phyloP scores from a whole-genome alignment of 1,284 basidiomycete species.

The Ganoderma sp. region DNA sequence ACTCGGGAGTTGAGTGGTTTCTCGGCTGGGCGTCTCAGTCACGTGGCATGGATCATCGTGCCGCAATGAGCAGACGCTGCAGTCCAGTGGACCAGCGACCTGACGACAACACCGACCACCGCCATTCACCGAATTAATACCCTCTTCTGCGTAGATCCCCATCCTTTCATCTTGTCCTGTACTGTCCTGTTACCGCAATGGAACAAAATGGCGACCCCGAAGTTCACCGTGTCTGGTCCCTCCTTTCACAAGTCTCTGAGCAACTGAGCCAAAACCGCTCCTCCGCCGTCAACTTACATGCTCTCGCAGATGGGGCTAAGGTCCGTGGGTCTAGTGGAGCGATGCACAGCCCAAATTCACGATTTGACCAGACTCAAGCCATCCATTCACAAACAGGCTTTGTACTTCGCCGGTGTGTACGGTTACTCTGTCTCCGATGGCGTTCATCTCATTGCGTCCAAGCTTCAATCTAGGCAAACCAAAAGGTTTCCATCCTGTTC shows the following conservation, averaged over 20 bases:
- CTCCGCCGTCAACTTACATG: conserved; percentile 60
- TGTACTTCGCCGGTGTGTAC: conserved; percentile 78
- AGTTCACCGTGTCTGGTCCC: conserved; percentile 70
- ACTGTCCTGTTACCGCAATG: conserved; percentile 44
- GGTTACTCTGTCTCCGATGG: not conserved
- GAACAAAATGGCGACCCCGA: conserved; percentile 54
- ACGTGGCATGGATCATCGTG: not conserved
- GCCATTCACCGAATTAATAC: not conserved
- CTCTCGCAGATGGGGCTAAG: conserved; percentile 81
- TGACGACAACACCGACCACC: not conserved
- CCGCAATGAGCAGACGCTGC: not conserved
- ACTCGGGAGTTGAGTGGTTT: no score
- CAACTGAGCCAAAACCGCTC: conserved; percentile 84
- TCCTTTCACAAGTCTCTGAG: conserved; percentile 82
- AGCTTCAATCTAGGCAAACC: conserved; percentile 92
- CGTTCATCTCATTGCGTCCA: conserved; percentile 6
- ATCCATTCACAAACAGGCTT: conserved; percentile 86
- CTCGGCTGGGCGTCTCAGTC: not conserved
- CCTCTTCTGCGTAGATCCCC: not conserved
- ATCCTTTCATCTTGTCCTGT: not conserved
- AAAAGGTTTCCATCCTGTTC: conserved; percentile 62
- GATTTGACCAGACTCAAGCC: conserved; percentile 57
- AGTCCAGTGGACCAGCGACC: no score
- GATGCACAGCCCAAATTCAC: conserved; percentile 5
- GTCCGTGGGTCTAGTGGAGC: conserved; percentile 46